Percentiles rank a stretch among this genome's conserved stretches.
Conservation (phyloP, 2,329 filamentous ascomycete genomes). For the Pseudogymnoascus sp. region DNA sequence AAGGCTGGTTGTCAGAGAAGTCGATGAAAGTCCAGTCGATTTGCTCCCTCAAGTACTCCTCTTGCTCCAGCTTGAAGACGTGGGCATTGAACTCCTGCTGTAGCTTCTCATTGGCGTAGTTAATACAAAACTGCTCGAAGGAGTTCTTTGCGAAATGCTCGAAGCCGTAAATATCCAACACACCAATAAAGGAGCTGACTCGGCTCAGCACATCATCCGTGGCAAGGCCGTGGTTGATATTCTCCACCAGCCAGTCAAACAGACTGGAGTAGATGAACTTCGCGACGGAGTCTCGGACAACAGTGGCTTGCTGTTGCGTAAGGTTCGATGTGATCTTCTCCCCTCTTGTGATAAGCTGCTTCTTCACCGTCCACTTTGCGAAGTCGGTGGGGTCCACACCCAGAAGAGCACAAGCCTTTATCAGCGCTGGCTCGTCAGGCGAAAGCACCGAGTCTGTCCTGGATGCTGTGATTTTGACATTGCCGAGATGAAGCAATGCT, state of each 20-base stretch:
- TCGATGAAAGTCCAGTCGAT: slow-evolving; percentile 99
- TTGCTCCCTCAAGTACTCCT: slow-evolving; percentile 91
- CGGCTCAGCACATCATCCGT: slow-evolving; percentile 77
- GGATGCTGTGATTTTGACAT: slow-evolving; percentile 89
- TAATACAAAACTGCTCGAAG: slow-evolving; percentile 99
- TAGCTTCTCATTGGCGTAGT: slow-evolving; percentile 98
- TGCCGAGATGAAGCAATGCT: slow-evolving; percentile 86
- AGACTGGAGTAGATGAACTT: slow-evolving; percentile 98
- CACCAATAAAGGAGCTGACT: slow-evolving; percentile 87
- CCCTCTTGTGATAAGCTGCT: slow-evolving; percentile 89
- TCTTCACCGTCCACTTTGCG: slow-evolving; percentile 98
- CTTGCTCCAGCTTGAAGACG: slow-evolving; percentile 97
- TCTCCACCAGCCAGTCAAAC: slow-evolving; percentile 98
- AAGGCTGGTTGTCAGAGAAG: slow-evolving; percentile 98
- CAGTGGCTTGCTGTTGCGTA: slow-evolving; percentile 83
- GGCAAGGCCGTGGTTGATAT: slow-evolving; percentile 84
- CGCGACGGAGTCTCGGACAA: slow-evolving; percentile 93
- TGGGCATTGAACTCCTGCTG: slow-evolving; percentile 99
- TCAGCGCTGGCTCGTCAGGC: slow-evolving; percentile 70
- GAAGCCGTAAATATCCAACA: slow-evolving; percentile 98
- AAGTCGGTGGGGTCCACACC: slow-evolving; percentile 82
- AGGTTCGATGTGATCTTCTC: slow-evolving; percentile 97
- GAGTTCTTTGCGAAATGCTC: slow-evolving; percentile 99
- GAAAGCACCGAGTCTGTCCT: slow-evolving; percentile 79
- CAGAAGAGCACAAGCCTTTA: slow-evolving; percentile 73